Evolutionary conservation across 1,284 basidiomycete genomes (phyloP), one percentile per base, ranked within the genome.

Genomic region (Cystobasidium pallidum): DNA sequence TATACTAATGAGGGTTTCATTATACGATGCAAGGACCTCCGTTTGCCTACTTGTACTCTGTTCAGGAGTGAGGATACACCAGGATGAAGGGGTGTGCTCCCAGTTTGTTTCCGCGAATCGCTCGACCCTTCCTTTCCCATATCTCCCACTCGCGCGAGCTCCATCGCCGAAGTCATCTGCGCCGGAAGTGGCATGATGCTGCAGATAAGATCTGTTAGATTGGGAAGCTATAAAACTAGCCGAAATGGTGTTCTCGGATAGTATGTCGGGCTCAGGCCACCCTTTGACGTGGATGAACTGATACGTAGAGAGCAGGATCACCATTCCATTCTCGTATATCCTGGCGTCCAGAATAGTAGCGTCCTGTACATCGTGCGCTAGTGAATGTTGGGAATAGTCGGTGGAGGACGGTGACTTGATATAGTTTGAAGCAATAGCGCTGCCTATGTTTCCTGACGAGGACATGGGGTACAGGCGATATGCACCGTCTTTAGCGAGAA

Each of bases 401-500:
- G 90, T 45, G 72, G 79, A 66, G 76, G 77, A 73, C 66, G 65
- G 10, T 26, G 57, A 3, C 66, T 64, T 11, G n/a, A 34, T n/a
- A 34, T 41, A 58, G 75, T 77, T 13, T 71, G 77, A 47, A 21
- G 81, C 80, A 28, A 97, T 84, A 80, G 94, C 30, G 43, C 43
- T 52, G 10, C 43, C 62, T 52, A 30, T 36, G 21, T 36, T 52
- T 11, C 49, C 54, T 75, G 78, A 10, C 67, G 78, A 34, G 15
- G 81, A 80, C 24, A 97, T 84, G 80, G 94, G 89, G 80, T 98
- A 97, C 21, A 97, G 79, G 49, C 95, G 86, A 80, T 96, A 97
- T 10, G 87, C 85, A 19, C 95, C 95, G 77, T 97, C 93, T 80
- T 96, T 93, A 76, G 94, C 92, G 34, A 99, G 82, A 6, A 95